Percentiles rank a stretch among this genome's conserved stretches.
phyloP scores from a whole-genome alignment of 495 filamentous ascomycete genomes.

The Tuber indicum region DNA sequence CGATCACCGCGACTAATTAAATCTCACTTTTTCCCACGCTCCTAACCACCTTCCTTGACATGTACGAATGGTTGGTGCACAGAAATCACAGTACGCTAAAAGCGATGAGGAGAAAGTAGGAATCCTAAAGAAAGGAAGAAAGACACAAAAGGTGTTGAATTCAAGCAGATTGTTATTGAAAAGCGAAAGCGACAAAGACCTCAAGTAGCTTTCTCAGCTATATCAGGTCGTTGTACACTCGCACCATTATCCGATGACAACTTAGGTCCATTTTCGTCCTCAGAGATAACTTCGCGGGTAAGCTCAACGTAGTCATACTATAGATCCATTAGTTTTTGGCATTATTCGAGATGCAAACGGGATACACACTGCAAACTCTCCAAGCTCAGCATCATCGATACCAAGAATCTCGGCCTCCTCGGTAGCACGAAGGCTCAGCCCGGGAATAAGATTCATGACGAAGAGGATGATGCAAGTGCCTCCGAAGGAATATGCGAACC shows the following conservation, averaged over 20 bases:
- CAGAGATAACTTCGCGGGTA: conserved; percentile 70
- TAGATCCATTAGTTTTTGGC: conserved; percentile 5
- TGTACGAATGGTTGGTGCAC: background rate
- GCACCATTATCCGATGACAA: conserved; percentile 31
- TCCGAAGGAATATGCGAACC: conserved; percentile 78
- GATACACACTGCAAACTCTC: conserved; percentile 68
- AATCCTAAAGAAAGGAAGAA: background rate
- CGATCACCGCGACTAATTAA: background rate
- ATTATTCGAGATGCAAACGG: background rate
- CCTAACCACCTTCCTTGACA: background rate
- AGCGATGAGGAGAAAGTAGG: background rate
- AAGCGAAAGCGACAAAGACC: background rate
- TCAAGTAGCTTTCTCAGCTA: background rate
- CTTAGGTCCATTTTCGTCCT: conserved; percentile 46
- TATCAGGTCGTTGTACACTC: background rate
- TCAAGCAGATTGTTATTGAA: background rate
- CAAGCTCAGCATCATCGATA: conserved; percentile 92
- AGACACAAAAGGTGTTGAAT: background rate
- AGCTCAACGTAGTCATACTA: conserved; percentile 92
- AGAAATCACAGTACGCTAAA: background rate
- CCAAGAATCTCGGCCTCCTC: conserved; percentile 86
- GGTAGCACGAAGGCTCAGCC: conserved; percentile 67
- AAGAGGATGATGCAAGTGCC: conserved; percentile 83
- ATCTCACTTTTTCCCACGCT: background rate
- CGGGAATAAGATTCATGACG: conserved; percentile 78